phyloP scores from a whole-genome alignment of 305 asterid species.

The Lippia alba region DNA sequence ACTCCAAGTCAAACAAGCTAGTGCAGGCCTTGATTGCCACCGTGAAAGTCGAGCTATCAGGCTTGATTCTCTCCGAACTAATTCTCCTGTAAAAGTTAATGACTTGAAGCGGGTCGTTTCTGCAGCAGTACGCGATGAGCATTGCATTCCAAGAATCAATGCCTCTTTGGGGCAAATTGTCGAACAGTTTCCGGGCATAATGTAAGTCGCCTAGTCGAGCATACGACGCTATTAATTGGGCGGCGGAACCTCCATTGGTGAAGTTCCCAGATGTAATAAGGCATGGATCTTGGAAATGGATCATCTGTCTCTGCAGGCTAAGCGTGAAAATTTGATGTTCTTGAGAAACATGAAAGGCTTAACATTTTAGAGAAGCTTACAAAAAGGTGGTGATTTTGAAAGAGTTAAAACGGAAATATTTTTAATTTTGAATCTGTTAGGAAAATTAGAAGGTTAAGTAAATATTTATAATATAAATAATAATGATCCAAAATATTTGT shows the following conservation, averaged over 20 bases:
- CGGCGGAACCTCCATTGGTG: slow-evolving; percentile 34
- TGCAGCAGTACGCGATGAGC: slow-evolving; percentile 56
- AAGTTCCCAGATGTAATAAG: slow-evolving; percentile 58
- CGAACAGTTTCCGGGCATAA: slow-evolving; percentile 67
- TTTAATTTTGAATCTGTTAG: no score
- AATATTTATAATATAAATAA: no score
- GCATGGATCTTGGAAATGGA: slow-evolving; percentile 65
- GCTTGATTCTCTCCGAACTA: slow-evolving; percentile 51
- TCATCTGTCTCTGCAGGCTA: slow-evolving; percentile 43
- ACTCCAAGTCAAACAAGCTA: slow-evolving; percentile 53
- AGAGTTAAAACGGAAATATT: no score
- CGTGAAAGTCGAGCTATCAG: slow-evolving; percentile 88
- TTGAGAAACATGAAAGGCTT: no score
- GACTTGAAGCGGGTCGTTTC: slow-evolving; percentile 44
- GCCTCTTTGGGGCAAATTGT: slow-evolving; percentile 52
- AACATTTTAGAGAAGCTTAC: no score
- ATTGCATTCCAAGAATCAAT: slow-evolving; percentile 75
- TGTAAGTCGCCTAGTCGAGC: slow-evolving; percentile 45
- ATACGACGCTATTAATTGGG: slow-evolving; percentile 57
- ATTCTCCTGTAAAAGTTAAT: slow-evolving; percentile 46
- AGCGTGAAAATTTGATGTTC: slow-evolving; percentile 45
- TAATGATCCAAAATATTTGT: no score
- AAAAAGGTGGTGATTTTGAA: no score
- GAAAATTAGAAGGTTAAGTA: no score
- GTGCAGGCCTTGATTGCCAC: slow-evolving; percentile 81